phyloP scores from a whole-genome alignment of 1,284 basidiomycete species.

The Cutaneotrichosporon sp. region DNA sequence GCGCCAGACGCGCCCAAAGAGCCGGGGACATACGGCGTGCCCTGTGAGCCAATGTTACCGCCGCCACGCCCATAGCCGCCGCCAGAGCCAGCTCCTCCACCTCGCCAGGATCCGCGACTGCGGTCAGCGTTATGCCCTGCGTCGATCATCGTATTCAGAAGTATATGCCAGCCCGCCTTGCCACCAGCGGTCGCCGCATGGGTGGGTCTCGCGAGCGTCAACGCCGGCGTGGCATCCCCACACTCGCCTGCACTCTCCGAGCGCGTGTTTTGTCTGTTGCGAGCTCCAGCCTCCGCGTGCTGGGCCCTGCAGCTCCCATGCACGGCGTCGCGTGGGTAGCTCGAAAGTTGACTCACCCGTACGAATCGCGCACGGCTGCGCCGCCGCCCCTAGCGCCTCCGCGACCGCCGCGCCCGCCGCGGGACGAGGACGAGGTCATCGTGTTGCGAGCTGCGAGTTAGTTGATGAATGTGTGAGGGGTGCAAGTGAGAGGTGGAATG shows the following conservation, averaged over 20 bases:
- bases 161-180: too few species aligned
- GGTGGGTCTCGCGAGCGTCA: too few species aligned
- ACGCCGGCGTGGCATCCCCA: too few species aligned
- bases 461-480: background rate
- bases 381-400: constrained; percentile 20
- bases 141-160: too few species aligned
- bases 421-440: constrained; percentile 23
- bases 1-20: background rate
- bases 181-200: too few species aligned
- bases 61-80: background rate
- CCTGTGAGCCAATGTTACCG: background rate
- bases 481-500: background rate
- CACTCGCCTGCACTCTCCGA: too few species aligned
- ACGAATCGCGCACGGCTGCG: constrained; percentile 9
- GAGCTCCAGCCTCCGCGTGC: too few species aligned
- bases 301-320: too few species aligned
- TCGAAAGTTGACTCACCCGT: constrained; percentile 6
- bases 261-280: background rate
- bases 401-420: constrained; percentile 21
- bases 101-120: constrained; percentile 40
- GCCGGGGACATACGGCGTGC: constrained; percentile 1
- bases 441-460: constrained; percentile 8
- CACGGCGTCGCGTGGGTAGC: background rate
- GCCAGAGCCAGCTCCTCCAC: constrained; percentile 33
- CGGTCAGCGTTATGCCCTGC: constrained; percentile 11